phyloP scores from a whole-genome alignment of 176 grass and related monocot genomes.

The Zizania latifolia region DNA sequence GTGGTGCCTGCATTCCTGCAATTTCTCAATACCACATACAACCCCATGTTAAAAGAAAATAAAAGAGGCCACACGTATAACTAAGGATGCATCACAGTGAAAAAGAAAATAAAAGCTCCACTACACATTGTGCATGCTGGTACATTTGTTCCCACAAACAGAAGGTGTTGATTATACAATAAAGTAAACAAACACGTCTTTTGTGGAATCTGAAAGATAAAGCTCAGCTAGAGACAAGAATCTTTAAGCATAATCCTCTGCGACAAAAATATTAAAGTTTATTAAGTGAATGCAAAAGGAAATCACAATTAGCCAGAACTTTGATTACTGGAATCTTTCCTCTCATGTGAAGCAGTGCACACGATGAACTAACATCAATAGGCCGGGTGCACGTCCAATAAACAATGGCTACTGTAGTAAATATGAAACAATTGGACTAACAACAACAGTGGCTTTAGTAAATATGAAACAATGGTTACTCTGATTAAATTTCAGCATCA shows the following conservation, averaged over 20 bases:
- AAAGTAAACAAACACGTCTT: not conserved
- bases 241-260: not conserved
- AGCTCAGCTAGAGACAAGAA: not conserved
- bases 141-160: not conserved
- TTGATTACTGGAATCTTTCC: not conserved
- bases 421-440: not conserved
- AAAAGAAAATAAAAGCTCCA: not conserved
- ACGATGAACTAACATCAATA: not conserved
- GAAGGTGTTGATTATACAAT: not conserved
- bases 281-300: not conserved
- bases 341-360: not conserved
- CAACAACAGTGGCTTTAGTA: not conserved
- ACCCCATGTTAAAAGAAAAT: not conserved
- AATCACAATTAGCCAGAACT: not conserved
- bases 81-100: not conserved
- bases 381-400: too few species aligned
- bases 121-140: not conserved
- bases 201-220: not conserved
- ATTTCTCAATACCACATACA: too few species aligned
- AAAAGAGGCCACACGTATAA: not conserved
- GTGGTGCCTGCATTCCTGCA: not conserved
- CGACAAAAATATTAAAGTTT: not conserved
- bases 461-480: not conserved
- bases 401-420: too few species aligned
- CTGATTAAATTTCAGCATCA: not conserved